Base-by-base conservation (phyloP, 2,329 filamentous ascomycete genomes). In the Fusarium sacchari region DNA sequence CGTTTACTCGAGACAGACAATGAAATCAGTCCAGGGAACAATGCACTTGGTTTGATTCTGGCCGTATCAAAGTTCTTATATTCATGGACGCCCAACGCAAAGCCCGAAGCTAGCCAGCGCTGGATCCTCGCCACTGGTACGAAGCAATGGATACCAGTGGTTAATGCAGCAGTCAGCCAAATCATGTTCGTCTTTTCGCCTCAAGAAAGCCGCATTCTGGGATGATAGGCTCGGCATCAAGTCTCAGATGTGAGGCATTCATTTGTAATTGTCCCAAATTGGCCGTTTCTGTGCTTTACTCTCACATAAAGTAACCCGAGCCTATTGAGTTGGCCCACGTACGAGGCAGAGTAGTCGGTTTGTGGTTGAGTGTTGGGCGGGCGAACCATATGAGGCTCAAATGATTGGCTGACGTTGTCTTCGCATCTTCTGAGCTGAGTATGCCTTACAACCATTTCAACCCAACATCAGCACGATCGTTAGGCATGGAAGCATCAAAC, bases 331-430 rank as follows among this genome's bases (percentile, higher is more conserved):
- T 56, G 47, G 37, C 39, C 52, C 64, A 67, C 49, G 53, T 62
- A 43, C 36, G 26, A 74, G 67, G 69, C 71, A 52, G 44, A 57
- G 18, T 32, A 37, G 61, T 67, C 26, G 65, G 43, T 49, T 63
- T 55, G 50, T 24, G 50, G 44, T 66, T 61, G 59, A 72, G 52
- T 64, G 63, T 44, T 52, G 43, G 46, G 55, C 62, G 34, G 63
- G 72, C 72, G 68, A 69, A 72, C 67, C 65, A 65, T 50, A 53
- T 39, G 56, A 53, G 49, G 62, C 50, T 59, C 39, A 64, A 60
- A 75, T 55, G 75, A 71, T 75, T 76, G 75, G 75, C 53, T 60
- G 44, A 44, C 24, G 34, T 44, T 34, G 52, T 46, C 53, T 40
- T 32, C 42, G 60, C 59, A 68, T 60, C 68, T 50, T 64, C 55